Evolutionary conservation across 2,329 filamentous ascomycete species (phyloP).

Genomic region (Aspergillus sp.): DNA sequence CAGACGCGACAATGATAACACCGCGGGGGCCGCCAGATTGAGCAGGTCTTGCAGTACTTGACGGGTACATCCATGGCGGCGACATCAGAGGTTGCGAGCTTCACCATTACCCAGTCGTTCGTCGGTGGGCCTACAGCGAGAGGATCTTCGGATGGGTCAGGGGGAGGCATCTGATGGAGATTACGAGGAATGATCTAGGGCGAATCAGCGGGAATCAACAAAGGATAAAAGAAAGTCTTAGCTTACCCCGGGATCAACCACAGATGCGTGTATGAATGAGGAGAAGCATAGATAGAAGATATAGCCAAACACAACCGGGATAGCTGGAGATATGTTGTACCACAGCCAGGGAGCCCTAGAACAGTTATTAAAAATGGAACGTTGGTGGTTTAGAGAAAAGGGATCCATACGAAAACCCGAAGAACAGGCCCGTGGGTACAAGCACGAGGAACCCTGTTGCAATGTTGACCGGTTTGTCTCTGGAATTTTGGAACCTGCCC

Average conservation of each 20-base stretch:
- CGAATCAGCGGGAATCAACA: neutral
- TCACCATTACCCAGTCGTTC: constrained; percentile 91
- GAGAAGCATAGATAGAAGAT: constrained; percentile 87
- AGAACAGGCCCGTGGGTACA: constrained; percentile 78
- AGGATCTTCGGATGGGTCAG: constrained; percentile 74
- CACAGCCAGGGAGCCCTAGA: constrained; percentile 74
- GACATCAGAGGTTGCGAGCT: constrained; percentile 69
- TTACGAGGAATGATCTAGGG: constrained; percentile 85
- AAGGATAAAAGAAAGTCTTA: neutral
- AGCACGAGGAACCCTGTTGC: constrained; percentile 79
- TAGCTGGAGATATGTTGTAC: constrained; percentile 80
- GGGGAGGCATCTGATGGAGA: constrained; percentile 80
- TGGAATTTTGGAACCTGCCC: constrained; percentile 84
- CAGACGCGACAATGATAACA: constrained; percentile 96
- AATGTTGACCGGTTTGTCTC: constrained; percentile 83
- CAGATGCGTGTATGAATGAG: constrained; percentile 90
- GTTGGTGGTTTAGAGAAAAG: neutral
- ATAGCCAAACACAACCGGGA: constrained; percentile 88
- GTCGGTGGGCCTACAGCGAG: constrained; percentile 78
- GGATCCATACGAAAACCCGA: constrained; percentile 64
- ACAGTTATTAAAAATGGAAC: constrained; percentile 13
- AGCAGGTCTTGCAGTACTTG: constrained; percentile 97
- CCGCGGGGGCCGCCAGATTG: constrained; percentile 93
- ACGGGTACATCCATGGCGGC: constrained; percentile 97
- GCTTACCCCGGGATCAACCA: constrained; percentile 88